Evolutionary conservation across 768 basidiomycete genomes (phyloP).

Genomic region (Hortiboletus flavorubellus): DNA sequence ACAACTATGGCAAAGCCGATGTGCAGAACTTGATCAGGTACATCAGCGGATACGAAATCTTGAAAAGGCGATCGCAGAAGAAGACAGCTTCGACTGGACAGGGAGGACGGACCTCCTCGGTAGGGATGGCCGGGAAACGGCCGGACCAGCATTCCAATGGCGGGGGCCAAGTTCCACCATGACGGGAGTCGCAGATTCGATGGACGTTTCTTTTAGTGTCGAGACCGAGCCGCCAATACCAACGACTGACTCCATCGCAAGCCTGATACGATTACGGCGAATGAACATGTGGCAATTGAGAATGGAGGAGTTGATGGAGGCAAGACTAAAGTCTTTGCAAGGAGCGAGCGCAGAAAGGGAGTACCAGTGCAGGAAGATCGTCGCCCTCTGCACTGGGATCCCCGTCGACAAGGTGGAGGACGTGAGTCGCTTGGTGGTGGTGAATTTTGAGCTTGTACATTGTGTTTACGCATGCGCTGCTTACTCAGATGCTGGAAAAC

Average conservation of each 20-base stretch:
- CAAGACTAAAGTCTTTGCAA: slow-evolving; percentile 65
- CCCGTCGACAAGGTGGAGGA: slow-evolving; percentile 86
- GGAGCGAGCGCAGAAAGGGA: slow-evolving; percentile 86
- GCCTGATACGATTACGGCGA: slow-evolving; percentile 68
- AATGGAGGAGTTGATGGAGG: slow-evolving; percentile 70
- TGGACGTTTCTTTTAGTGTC: slow-evolving; percentile 59
- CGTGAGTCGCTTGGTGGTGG: slow-evolving; percentile 48
- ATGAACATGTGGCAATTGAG: slow-evolving; percentile 81
- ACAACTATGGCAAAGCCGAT: slow-evolving; percentile 66
- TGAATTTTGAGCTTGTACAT: slow-evolving; percentile 10
- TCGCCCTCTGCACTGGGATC: slow-evolving; percentile 84
- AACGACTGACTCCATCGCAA: slow-evolving; percentile 50
- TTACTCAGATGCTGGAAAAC: slow-evolving; percentile 72
- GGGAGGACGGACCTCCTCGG: slow-evolving; percentile 58
- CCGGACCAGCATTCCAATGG: slow-evolving; percentile 62
- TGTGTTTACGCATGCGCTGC: slow-evolving; percentile 27
- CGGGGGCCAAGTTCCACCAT: slow-evolving; percentile 67
- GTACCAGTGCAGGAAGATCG: slow-evolving; percentile 87
- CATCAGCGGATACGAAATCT: slow-evolving; percentile 82
- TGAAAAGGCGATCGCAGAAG: slow-evolving; percentile 70
- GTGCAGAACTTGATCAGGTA: slow-evolving; percentile 77
- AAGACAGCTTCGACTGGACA: slow-evolving; percentile 87
- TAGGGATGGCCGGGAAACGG: slow-evolving; percentile 33
- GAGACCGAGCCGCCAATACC: slow-evolving; percentile 77
- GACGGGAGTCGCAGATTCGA: slow-evolving; percentile 58